Evolutionary conservation across 371 early-diverging fungal species (phyloP), one percentile per base, ranked within the genome.

Genomic region (Mucor racemosus): DNA sequence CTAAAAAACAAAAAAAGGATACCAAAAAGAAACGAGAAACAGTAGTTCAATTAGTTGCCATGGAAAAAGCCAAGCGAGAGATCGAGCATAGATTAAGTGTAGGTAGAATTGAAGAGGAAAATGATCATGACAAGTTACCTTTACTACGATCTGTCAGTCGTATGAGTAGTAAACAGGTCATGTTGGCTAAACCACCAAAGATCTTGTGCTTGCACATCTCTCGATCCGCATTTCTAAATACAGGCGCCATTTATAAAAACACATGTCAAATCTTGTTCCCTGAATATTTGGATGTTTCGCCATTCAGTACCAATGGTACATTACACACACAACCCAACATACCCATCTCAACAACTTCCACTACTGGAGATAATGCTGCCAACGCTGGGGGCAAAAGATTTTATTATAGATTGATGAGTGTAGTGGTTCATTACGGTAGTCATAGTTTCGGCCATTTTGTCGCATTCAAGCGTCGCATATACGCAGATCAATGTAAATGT

Each of bases 381-480:
- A 38, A 19, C 14, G 38, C 26, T 26, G 26, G 26, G 26, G 26
- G 26, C 3, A 26, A 26, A 26, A 1, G 46, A 11, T 36, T 35
- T 21, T 42, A 35, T 44, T 66, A 62, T 56, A 56, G 38, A n/a
- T 79, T 98, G 33, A 90, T 88, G 74, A 87, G 94, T 7, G 90
- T 91, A 0, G 88, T 97, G 39, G 91, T 96, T 10, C 98, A 98
- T 67, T 92, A 88, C 67, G 98, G 97, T 6, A 80, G 86, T 53
- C 97, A 97, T 75, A 92, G 93, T 6, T 91, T 84, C 35, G 97
- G 97, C 0, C 97, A 98, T 72, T 98, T 94, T 75, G 92, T 97
- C 46, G 92, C 97, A 0, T 95, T 90, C 69, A 86, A 96, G 21
- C 85, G 95, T 35, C 84, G 86, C 34, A 62, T 74, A 33, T 68